phyloP scores from a whole-genome alignment of 805 yeast genomes.

The Starmerella kuoi region DNA sequence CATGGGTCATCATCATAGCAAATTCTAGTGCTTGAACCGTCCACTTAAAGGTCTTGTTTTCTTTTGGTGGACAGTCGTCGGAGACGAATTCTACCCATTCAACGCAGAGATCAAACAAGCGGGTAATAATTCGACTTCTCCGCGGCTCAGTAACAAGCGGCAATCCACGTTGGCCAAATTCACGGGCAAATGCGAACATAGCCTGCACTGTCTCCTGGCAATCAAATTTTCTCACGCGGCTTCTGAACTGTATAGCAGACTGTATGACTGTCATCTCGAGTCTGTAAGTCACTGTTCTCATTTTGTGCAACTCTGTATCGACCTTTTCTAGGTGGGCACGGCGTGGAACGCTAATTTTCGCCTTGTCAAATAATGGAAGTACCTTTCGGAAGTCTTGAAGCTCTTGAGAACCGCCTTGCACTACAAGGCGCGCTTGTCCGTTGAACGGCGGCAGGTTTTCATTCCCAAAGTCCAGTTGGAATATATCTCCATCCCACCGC shows the following conservation, averaged over 20 bases:
- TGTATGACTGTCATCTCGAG: slow-evolving; percentile 55
- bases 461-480: slow-evolving; percentile 36
- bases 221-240: slow-evolving; percentile 41
- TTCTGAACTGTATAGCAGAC: slow-evolving; percentile 40
- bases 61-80: slow-evolving; percentile 90
- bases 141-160: slow-evolving; percentile 50
- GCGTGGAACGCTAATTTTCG: slow-evolving; percentile 16
- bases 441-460: slow-evolving; percentile 35
- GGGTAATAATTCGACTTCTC: slow-evolving; percentile 56
- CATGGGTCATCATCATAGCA: slow-evolving; percentile 88
- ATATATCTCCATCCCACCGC: slow-evolving; percentile 78
- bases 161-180: slow-evolving; percentile 63
- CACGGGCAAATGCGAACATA: slow-evolving; percentile 65
- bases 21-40: slow-evolving; percentile 91
- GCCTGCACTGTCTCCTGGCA: slow-evolving; percentile 69
- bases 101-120: slow-evolving; percentile 61
- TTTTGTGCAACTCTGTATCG: slow-evolving; percentile 56
- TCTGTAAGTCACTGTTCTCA: slow-evolving; percentile 54
- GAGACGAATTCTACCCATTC: slow-evolving; percentile 90
- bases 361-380: slow-evolving; percentile 10
- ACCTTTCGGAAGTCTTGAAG: slow-evolving; percentile 34
- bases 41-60: slow-evolving; percentile 85
- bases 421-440: slow-evolving; percentile 55
- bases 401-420: slow-evolving; percentile 54
- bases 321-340: slow-evolving; percentile 62